Conservation (phyloP, 257 asterid species). For the Nicotiana attenuata region DNA sequence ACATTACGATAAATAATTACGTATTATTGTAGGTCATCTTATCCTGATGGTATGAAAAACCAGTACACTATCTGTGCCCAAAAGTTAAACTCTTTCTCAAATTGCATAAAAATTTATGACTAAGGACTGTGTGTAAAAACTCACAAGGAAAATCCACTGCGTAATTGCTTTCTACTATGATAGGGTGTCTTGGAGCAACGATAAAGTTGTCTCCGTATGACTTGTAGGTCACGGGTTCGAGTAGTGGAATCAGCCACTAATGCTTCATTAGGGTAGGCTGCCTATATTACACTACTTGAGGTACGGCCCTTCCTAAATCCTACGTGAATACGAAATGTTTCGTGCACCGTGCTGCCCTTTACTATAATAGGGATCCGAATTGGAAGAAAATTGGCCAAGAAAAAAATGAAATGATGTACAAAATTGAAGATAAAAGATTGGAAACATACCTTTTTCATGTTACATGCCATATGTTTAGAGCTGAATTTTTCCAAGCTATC, state of each 20-base stretch:
- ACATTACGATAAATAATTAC: not conserved
- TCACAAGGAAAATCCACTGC: not conserved
- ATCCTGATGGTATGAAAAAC: not conserved
- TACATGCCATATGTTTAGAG: slow-evolving; percentile 55
- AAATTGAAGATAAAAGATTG: not conserved
- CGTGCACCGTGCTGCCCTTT: too few species aligned
- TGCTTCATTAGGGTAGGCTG: too few species aligned
- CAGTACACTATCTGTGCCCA: not conserved
- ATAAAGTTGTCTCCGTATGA: too few species aligned
- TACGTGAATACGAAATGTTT: too few species aligned
- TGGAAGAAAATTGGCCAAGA: not conserved
- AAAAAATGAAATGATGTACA: not conserved
- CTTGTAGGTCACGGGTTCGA: too few species aligned
- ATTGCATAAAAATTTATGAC: not conserved
- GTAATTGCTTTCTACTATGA: too few species aligned
- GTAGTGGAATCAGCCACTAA: too few species aligned
- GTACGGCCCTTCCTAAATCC: too few species aligned
- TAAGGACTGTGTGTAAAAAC: not conserved
- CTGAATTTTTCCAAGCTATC: slow-evolving; percentile 60
- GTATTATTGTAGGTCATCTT: not conserved
- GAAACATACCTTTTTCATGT: slow-evolving; percentile 48
- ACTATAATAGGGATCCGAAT: too few species aligned
- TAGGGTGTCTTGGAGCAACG: too few species aligned
- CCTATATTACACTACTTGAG: too few species aligned
- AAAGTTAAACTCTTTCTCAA: not conserved